A percentile compares a stretch with the other conserved stretches of the same genome.
phyloP scores from a whole-genome alignment of 768 basidiomycete species.

The Termitomyces sp. region DNA sequence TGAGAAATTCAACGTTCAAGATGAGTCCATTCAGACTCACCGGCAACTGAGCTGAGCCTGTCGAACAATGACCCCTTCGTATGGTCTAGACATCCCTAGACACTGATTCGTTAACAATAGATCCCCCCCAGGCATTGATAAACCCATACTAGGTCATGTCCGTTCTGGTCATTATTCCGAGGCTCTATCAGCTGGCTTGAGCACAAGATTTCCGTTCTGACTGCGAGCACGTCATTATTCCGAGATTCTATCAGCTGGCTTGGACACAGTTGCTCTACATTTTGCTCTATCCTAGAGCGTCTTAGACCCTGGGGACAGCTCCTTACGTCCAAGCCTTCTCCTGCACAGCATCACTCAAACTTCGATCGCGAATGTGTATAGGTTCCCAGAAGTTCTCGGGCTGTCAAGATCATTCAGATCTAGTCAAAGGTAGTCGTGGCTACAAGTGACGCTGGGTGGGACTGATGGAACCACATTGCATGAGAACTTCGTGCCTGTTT shows the following conservation, averaged over 20 bases:
- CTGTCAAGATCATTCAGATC: constrained; percentile 18
- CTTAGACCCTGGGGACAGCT: neutral
- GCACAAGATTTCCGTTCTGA: neutral
- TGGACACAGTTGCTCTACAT: constrained; percentile 1
- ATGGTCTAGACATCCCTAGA: neutral
- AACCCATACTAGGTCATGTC: constrained; percentile 10
- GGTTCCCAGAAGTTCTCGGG: constrained; percentile 3
- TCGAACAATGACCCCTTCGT: neutral
- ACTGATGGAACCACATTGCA: neutral
- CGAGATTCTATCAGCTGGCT: neutral
- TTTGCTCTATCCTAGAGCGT: neutral
- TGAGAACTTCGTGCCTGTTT: constrained; percentile 13
- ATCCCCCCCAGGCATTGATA: neutral
- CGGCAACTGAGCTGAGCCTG: neutral
- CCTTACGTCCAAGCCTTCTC: constrained; percentile 8
- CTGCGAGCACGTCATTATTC: neutral
- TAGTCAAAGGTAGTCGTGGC: constrained; percentile 13
- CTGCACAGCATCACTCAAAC: constrained; percentile 17
- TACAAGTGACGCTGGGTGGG: constrained; percentile 4
- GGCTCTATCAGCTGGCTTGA: neutral
- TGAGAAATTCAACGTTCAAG: neutral
- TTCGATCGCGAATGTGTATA: constrained; percentile 13
- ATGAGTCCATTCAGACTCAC: neutral
- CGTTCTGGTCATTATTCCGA: neutral
- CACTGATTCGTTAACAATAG: constrained; percentile 3